Evolutionary conservation across 2,329 filamentous ascomycete genomes (phyloP), one percentile per base, ranked within the genome.

Genomic region (Huntiella moniliformis): DNA sequence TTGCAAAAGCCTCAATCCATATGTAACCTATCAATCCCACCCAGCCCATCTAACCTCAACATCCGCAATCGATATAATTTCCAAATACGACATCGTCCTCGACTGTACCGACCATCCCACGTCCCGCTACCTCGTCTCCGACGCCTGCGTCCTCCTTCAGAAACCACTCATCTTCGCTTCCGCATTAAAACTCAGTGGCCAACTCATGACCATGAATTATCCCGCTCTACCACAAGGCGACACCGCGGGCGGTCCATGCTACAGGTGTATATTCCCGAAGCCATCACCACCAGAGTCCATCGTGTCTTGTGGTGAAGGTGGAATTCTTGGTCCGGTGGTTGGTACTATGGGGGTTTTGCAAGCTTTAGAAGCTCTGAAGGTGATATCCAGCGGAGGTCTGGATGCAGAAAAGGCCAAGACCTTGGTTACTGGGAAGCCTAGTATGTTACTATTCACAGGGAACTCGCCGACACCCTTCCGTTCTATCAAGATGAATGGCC

Each of bases 71-170:
- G 59, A 66, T 0, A 75, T 85, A 36, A 73, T 93, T 47, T 62
- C 66, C 0, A 54, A 65, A 3, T 96, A 93, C 57, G 84, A 94
- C 54, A 54, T 95, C 1, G 75, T 96, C 1, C 74, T 98, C 10
- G 91, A 98, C 60, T 98, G 91, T 59, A 96, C 88, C 7, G 91
- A 98, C 61, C 86, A 88, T 52, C 88, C 91, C 0, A 80, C 83
- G 1, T 83, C 85, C 0, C 82, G 91, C 38, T 96, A 98, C 59
- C 72, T 96, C 39, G 83, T 96, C 52, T 94, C 85, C 0, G 91
- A 98, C 57, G 74, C 82, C 12, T 92, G 85, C 54, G 81, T 95
- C 7, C 66, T 94, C 3, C 67, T 87, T 1, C 64, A 70, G 2
- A 91, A 85, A 56, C 77, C 84, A 0, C 71, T 98, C 12, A 74